Base-by-base conservation (phyloP, 2,329 filamentous ascomycete genomes). In the Xylaria sp. region DNA sequence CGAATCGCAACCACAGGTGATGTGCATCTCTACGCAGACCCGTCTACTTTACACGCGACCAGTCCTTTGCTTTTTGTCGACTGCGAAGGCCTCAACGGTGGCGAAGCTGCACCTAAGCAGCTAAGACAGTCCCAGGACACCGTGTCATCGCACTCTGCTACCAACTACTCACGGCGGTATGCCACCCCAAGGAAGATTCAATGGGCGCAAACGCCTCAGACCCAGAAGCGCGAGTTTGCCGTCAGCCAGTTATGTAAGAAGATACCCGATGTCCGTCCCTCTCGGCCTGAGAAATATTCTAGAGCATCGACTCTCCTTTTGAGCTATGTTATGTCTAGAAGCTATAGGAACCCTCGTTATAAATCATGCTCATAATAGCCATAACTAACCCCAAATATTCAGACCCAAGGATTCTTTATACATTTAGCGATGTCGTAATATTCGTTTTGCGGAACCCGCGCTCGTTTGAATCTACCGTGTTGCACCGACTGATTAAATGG, bases 21-120 rank as follows among this genome's bases (percentile, higher is more conserved):
- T 65, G 81, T 84, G 2, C 81, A 85, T 68, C 71, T 85, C 3
- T 85, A 85, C 60, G 73, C 75, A 1, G 82, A 85, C 62, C 82
- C 82, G 2, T 69, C 73, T 0, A 80, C 78, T 2, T 71, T 76
- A 25, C 64, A 70, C 13, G 72, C 73, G 10, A 71, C 73, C 4
- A 66, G 74, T 7, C 82, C 81, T 0, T 73, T 84, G 19, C 72
- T 85, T 3, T 79, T 79, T 53, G 81, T 82, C 21, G 82, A 85
- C 62, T 84, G 81, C 61, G 82, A 85, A 72, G 82, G 82, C 0
- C 75, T 84, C 8, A 76, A 80, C 19, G 82, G 81, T 31, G 82
- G 82, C 9, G 81, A 83, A 63, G 72, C 68, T 4, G 64, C 71
- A 25, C 73, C 73, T 15, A 74, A 74, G 41, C 70, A 73, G 56